These are phyloP conservation scores for Parathielavia appendiculata DNA, from an alignment of 495 filamentous ascomycete genomes.

Conservation along the genomic window DNA sequence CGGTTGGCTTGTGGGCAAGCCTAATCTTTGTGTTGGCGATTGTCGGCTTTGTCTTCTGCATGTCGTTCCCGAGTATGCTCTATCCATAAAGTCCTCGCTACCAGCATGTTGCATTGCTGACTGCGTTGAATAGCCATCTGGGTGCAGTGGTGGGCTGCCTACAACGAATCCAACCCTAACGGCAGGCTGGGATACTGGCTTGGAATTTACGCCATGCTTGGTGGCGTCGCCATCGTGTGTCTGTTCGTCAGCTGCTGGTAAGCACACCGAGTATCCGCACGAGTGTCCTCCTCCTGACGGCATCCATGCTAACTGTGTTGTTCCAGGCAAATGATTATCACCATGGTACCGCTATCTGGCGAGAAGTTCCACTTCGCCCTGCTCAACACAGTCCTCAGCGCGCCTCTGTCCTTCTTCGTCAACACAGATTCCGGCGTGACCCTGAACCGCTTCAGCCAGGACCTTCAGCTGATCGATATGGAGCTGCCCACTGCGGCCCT, in stretches of 20 bases:
- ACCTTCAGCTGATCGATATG: conserved; percentile 58
- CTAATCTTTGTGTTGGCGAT: conserved; percentile 39
- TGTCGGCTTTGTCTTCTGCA: conserved; percentile 26
- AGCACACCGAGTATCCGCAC: neutral
- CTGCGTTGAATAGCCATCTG: conserved; percentile 19
- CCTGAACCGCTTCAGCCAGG: conserved; percentile 52
- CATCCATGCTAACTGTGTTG: neutral
- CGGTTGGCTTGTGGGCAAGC: conserved; percentile 45
- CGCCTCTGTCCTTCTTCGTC: conserved; percentile 33
- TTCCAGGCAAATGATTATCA: conserved; percentile 30
- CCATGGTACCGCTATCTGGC: conserved; percentile 27
- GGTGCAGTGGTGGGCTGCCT: conserved; percentile 33
- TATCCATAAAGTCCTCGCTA: too few relatives aligned
- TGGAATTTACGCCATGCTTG: conserved; percentile 28
- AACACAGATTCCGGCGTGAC: conserved; percentile 31
- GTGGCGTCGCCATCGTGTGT: conserved; percentile 22
- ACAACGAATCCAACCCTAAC: conserved; percentile 26
- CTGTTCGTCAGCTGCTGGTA: conserved; percentile 28
- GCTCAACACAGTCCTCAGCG: conserved; percentile 28
- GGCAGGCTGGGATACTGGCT: conserved; percentile 28
- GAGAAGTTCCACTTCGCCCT: conserved; percentile 28
- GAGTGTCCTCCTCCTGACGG: too few relatives aligned
- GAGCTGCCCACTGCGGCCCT: conserved; percentile 40
- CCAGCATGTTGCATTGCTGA: too few relatives aligned
- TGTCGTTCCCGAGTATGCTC: conserved; percentile 29